A percentile compares a stretch with the other conserved stretches of the same genome.
These are phyloP conservation scores for Fusarium sp. DNA, from an alignment of 2,329 filamentous ascomycete species.

Conservation along the genomic window DNA sequence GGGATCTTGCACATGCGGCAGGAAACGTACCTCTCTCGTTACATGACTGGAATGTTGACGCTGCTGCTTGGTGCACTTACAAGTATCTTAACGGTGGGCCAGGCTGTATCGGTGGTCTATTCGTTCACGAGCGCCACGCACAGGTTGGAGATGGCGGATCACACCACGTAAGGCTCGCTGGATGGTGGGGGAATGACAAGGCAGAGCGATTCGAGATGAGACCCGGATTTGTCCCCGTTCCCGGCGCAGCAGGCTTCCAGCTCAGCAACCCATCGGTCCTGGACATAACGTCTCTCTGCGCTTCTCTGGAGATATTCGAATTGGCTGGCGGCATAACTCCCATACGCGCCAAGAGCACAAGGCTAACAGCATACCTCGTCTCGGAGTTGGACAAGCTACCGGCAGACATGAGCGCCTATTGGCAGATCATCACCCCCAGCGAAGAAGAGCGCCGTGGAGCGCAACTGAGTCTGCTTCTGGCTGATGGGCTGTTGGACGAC, in stretches of 20 bases:
- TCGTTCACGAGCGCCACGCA: conserved; percentile 79
- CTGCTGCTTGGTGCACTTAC: conserved; percentile 89
- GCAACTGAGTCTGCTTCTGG: conserved; percentile 78
- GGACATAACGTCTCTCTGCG: conserved; percentile 77
- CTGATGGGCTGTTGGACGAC: conserved; percentile 72
- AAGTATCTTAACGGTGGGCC: conserved; percentile 89
- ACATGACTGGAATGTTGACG: conserved; percentile 88
- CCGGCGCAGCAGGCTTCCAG: conserved; percentile 82
- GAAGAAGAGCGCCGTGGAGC: conserved; percentile 75
- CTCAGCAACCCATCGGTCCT: conserved; percentile 79
- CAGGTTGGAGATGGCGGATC: conserved; percentile 57
- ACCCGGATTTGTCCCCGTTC: conserved; percentile 78
- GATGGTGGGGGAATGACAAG: conserved; percentile 87
- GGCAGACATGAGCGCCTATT: conserved; percentile 51
- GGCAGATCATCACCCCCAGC: conserved; percentile 73
- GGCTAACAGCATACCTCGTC: conserved; percentile 79
- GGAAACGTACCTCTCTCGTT: conserved; percentile 81
- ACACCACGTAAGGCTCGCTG: conserved; percentile 74
- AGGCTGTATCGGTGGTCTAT: conserved; percentile 80
- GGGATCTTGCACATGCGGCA: conserved; percentile 85
- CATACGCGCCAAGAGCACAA: conserved; percentile 68
- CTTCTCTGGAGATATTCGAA: conserved; percentile 71
- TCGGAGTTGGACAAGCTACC: conserved; percentile 61
- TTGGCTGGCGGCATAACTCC: conserved; percentile 68
- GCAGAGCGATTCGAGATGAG: conserved; percentile 79